Conservation (phyloP, 1,284 basidiomycete species). For the Flammula alnicola region DNA sequence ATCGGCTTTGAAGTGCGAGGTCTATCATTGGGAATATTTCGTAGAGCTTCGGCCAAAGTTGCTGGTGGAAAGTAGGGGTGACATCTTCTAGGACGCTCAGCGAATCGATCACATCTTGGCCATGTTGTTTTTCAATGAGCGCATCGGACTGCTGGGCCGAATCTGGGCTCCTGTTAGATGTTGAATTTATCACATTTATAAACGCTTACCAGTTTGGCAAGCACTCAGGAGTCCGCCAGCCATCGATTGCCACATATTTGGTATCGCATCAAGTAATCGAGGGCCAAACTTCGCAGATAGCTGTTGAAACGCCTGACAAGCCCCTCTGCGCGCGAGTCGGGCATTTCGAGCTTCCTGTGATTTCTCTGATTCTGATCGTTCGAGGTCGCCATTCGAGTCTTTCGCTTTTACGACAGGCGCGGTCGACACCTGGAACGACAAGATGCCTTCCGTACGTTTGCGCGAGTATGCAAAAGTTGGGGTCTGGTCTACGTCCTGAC, state of each 20-base stretch:
- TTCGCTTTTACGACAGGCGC: slow-evolving; percentile 43
- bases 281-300: slow-evolving; percentile 83
- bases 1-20: slow-evolving; percentile 80
- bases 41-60: slow-evolving; percentile 71
- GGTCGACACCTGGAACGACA: slow-evolving; percentile 66
- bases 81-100: slow-evolving; percentile 89
- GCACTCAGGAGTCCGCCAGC: slow-evolving; percentile 75
- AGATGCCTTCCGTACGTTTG: slow-evolving; percentile 71
- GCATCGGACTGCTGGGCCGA: slow-evolving; percentile 60
- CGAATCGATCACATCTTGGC: slow-evolving; percentile 93
- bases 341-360: slow-evolving; percentile 58
- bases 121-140: slow-evolving; percentile 71
- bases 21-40: slow-evolving; percentile 81
- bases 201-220: slow-evolving; percentile 63
- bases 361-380: slow-evolving; percentile 39
- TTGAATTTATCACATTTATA: slow-evolving; percentile 11
- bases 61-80: slow-evolving; percentile 75
- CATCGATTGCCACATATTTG: slow-evolving; percentile 95
- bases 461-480: slow-evolving; percentile 83
- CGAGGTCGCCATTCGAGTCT: slow-evolving; percentile 49
- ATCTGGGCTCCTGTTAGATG: slow-evolving; percentile 38
- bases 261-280: slow-evolving; percentile 75
- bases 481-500: slow-evolving; percentile 88
- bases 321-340: slow-evolving; percentile 78
- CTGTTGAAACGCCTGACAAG: slow-evolving; percentile 81